Evolutionary conservation across 1,284 basidiomycete genomes (phyloP), one percentile per base, ranked within the genome.

Genomic region (Ustilago trichophora): DNA sequence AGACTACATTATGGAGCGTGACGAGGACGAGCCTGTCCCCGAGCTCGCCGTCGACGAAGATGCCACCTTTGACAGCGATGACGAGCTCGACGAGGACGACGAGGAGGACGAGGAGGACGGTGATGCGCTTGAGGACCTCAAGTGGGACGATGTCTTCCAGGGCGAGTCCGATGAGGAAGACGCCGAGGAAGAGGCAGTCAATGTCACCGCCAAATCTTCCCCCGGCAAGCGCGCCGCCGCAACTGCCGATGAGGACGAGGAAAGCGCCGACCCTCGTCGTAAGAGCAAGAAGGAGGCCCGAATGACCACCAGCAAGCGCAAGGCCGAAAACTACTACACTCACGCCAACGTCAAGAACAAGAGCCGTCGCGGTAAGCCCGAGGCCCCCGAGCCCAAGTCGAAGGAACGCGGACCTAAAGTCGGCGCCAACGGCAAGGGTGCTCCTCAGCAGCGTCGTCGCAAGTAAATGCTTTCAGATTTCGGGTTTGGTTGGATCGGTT

Each of bases 301-400:
- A 11, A 73, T 79, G 70, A 80, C 59, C 21, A 80, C 79, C 21
- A 67, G 51, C 55, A 80, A 81, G 90, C 89, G 88, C 84, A 94
- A 92, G 83, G 88, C 91, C 15, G 86, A 87, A 57, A 98, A 98
- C 84, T 98, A 93, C 85, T 97, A 92, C 84, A 80, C 80, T 13
- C 67, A 78, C 48, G 81, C 80, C 55, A 82, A 82, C 55, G 79
- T 81, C 58, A 81, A 81, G 77, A 80, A 80, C 75, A 76, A 77
- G 72, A 80, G 77, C 53, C 65, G 78, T 29, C 72, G 64, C 48
- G 88, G 89, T 49, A 68, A 71, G 48, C 56, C 63, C 13, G 65
- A 48, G 10, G 51, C 54, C 6, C 45, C 53, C 34, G 68, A 66
- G 21, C 58, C 60, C 15, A 65, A 66, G 55, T 43, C 57, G n/a